Percentiles rank a stretch among this genome's conserved stretches.
Evolutionary conservation across 768 basidiomycete genomes (phyloP).

Genomic region (Krasilnikovozyma curviuscula): DNA sequence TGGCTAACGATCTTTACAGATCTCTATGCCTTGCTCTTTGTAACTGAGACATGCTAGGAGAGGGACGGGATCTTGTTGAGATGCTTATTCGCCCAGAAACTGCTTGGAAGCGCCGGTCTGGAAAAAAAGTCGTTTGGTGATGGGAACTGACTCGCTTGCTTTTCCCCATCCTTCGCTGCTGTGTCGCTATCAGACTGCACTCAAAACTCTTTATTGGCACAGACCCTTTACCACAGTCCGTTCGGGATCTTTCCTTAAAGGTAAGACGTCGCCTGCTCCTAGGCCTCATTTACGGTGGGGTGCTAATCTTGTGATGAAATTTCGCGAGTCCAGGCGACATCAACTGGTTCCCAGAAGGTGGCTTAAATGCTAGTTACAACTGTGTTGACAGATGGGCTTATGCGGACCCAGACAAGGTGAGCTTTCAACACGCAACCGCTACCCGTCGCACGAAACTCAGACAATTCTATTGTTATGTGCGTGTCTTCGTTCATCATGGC

Average conservation of each 20-base stretch:
- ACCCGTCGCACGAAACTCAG: too few species aligned
- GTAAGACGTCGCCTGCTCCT: slow-evolving; percentile 85
- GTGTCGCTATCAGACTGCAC: slow-evolving; percentile 34
- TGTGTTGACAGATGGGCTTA: slow-evolving; percentile 92
- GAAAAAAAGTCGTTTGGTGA: neutral
- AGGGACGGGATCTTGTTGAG: too few species aligned
- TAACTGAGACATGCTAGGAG: too few species aligned
- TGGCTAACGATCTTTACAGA: neutral
- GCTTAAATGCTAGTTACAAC: slow-evolving; percentile 83
- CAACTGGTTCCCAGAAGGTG: slow-evolving; percentile 50
- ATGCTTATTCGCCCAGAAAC: neutral
- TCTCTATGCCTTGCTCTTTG: neutral
- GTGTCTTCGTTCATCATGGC: neutral
- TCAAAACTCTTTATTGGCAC: slow-evolving; percentile 65
- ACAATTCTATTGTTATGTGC: too few species aligned
- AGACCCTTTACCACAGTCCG: slow-evolving; percentile 72
- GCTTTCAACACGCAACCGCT: too few species aligned
- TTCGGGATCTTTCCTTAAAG: slow-evolving; percentile 59
- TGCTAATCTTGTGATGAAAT: too few species aligned
- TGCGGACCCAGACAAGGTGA: slow-evolving; percentile 49
- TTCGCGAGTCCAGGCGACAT: too few species aligned
- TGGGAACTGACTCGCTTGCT: neutral
- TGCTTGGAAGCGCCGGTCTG: too few species aligned
- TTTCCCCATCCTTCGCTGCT: neutral
- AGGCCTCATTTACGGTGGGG: too few species aligned